phyloP scores from a whole-genome alignment of 345 rosid species.

The Raphanus raphanistrum region DNA sequence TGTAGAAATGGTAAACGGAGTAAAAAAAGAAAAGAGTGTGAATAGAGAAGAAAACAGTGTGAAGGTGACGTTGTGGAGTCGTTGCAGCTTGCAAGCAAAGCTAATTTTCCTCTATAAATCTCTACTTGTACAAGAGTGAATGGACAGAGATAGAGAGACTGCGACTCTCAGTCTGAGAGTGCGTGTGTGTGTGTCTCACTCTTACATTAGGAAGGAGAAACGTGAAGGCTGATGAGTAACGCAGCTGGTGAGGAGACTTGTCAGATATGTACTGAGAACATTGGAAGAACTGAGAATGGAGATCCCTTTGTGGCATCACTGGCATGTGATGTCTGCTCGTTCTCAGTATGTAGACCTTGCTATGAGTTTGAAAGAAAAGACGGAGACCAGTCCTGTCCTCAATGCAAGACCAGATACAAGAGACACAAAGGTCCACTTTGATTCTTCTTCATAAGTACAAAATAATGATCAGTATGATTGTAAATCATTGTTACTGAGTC shows the following conservation, averaged over 20 bases:
- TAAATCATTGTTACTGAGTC: neutral
- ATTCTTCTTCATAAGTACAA: too few species aligned
- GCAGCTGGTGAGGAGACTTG: constrained; percentile 55
- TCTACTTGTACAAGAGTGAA: constrained; percentile 12
- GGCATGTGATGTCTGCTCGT: constrained; percentile 75
- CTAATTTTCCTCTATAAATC: constrained; percentile 13
- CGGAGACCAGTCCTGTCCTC: constrained; percentile 83
- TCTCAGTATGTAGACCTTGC: constrained; percentile 88
- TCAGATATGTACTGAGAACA: constrained; percentile 73
- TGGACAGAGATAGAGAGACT: neutral
- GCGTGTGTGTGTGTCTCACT: neutral
- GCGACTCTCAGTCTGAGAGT: too few species aligned
- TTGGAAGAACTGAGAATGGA: constrained; percentile 61
- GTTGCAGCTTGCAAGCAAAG: constrained; percentile 11
- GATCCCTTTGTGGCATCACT: constrained; percentile 71
- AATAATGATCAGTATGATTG: too few species aligned
- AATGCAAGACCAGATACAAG: constrained; percentile 83
- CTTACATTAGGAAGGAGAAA: neutral
- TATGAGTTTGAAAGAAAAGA: constrained; percentile 83
- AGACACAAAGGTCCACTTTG: constrained; percentile 58
- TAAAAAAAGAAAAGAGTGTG: constrained; percentile 15
- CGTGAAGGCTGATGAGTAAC: constrained; percentile 49
- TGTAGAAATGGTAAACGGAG: neutral
- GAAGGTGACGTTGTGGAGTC: constrained; percentile 3
- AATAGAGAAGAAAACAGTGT: neutral